phyloP scores from a whole-genome alignment of 2,329 filamentous ascomycete species.

The Trichoderma gracile region DNA sequence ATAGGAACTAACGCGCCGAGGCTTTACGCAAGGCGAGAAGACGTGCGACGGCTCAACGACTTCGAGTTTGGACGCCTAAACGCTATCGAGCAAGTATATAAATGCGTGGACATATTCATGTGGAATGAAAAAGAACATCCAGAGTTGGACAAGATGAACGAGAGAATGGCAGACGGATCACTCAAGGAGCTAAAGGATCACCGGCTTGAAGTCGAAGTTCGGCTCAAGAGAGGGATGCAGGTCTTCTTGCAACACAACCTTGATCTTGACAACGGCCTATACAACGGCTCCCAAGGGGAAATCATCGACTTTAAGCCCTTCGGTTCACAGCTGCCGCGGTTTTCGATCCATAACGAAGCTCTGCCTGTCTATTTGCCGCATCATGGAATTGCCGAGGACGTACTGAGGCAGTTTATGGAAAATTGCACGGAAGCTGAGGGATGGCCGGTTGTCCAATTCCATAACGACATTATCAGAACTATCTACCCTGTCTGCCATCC shows the following conservation, averaged over 20 bases:
- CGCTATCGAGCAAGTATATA: constrained; percentile 1
- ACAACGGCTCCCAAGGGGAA: constrained; percentile 35
- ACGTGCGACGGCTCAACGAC: constrained; percentile 9
- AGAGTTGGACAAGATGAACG: background rate
- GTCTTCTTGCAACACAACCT: constrained; percentile 35
- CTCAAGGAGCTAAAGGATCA: constrained; percentile 27
- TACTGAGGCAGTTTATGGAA: constrained; percentile 27
- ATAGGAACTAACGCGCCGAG: constrained; percentile 11
- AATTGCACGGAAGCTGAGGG: background rate
- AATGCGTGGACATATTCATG: constrained; percentile 10
- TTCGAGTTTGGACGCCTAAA: background rate
- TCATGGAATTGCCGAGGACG: background rate
- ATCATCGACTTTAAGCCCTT: constrained; percentile 30
- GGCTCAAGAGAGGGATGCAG: constrained; percentile 28
- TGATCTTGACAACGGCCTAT: constrained; percentile 23
- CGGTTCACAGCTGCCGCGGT: background rate
- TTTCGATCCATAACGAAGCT: background rate
- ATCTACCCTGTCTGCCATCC: constrained; percentile 55
- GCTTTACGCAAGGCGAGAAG: constrained; percentile 9
- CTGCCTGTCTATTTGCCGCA: background rate
- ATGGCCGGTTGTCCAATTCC: constrained; percentile 49
- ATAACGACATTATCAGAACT: constrained; percentile 46
- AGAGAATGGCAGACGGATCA: constrained; percentile 24
- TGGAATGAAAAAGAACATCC: background rate
- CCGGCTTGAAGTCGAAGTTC: constrained; percentile 26